Evolutionary conservation across 177 flowering plant genomes (phyloP).

Genomic region (Vitis hybrid): DNA sequence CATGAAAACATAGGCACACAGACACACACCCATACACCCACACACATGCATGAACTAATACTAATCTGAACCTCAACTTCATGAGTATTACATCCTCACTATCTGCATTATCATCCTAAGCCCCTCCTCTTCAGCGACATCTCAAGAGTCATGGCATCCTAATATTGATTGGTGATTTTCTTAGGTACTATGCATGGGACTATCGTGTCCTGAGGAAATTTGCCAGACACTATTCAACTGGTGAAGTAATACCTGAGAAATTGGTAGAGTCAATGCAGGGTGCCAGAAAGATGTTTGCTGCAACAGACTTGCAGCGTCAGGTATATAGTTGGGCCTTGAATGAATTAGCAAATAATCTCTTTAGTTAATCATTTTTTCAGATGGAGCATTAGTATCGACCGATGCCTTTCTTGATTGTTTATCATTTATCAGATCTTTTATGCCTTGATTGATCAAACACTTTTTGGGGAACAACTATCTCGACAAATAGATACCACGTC

Average conservation of each 20-base stretch:
- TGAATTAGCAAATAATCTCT: conserved; percentile 6
- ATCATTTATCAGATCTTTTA: conserved; percentile 59
- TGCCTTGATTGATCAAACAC: conserved; percentile 79
- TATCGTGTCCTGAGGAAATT: conserved; percentile 80
- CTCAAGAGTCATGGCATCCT: not conserved
- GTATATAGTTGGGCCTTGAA: conserved; percentile 34
- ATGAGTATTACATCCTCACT: too few species aligned
- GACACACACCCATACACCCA: too few species aligned
- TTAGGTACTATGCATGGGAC: conserved; percentile 96
- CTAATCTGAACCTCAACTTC: too few species aligned
- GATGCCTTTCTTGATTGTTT: not conserved
- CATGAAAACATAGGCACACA: too few species aligned
- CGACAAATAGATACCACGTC: conserved; percentile 54
- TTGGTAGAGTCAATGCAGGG: conserved; percentile 78
- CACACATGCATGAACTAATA: too few species aligned
- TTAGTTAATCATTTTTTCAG: not conserved
- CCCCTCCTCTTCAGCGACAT: too few species aligned
- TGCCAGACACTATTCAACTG: conserved; percentile 86
- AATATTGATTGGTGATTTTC: conserved; percentile 6
- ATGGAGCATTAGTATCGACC: conserved; percentile 1
- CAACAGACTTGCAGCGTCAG: conserved; percentile 93
- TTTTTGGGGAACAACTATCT: conserved; percentile 61
- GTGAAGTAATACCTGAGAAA: conserved; percentile 84
- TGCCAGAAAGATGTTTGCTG: conserved; percentile 91
- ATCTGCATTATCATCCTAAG: too few species aligned